A percentile compares a stretch with the other conserved stretches of the same genome.
phyloP scores from a whole-genome alignment of 192 early-diverging fungal genomes.

The Coemansia sp. region DNA sequence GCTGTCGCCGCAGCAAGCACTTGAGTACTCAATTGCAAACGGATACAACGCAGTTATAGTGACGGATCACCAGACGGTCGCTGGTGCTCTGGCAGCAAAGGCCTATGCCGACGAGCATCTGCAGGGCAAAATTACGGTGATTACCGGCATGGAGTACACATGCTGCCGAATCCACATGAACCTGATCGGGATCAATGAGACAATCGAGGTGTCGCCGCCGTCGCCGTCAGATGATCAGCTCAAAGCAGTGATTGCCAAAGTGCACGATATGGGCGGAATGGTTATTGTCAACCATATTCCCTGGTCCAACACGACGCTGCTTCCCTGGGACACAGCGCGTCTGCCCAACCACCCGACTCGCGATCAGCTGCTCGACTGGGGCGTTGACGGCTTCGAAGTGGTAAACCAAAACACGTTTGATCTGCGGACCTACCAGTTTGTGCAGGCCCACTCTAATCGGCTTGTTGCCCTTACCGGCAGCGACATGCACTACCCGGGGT shows the following conservation, averaged over 20 bases:
- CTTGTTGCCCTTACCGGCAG: conserved; percentile 56
- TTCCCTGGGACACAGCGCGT: conserved; percentile 55
- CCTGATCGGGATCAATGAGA: conserved; percentile 65
- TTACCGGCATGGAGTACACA: conserved; percentile 46
- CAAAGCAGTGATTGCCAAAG: conserved; percentile 54
- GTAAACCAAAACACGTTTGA: conserved; percentile 63
- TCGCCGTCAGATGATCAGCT: conserved; percentile 58
- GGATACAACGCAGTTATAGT: conserved; percentile 72
- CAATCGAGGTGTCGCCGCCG: conserved; percentile 51
- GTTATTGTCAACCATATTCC: conserved; percentile 78
- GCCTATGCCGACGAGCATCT: conserved; percentile 49
- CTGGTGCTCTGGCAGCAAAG: conserved; percentile 61
- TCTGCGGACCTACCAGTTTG: conserved; percentile 55
- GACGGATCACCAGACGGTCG: conserved; percentile 68
- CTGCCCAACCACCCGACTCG: conserved; percentile 62
- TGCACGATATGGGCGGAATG: conserved; percentile 65
- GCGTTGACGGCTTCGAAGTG: conserved; percentile 73
- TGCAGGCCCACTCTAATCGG: conserved; percentile 31
- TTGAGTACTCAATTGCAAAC: conserved; percentile 66
- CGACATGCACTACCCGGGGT: conserved; percentile 59
- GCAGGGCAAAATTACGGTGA: conserved; percentile 27
- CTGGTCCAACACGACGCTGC: conserved; percentile 66
- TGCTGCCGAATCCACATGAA: conserved; percentile 64
- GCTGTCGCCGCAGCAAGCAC: conserved; percentile 55
- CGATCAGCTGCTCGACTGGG: conserved; percentile 58